Percentiles rank a stretch among this genome's conserved stretches.
Evolutionary conservation across 371 early-diverging fungal genomes (phyloP).

Genomic region (Rhizopus microsporus): DNA sequence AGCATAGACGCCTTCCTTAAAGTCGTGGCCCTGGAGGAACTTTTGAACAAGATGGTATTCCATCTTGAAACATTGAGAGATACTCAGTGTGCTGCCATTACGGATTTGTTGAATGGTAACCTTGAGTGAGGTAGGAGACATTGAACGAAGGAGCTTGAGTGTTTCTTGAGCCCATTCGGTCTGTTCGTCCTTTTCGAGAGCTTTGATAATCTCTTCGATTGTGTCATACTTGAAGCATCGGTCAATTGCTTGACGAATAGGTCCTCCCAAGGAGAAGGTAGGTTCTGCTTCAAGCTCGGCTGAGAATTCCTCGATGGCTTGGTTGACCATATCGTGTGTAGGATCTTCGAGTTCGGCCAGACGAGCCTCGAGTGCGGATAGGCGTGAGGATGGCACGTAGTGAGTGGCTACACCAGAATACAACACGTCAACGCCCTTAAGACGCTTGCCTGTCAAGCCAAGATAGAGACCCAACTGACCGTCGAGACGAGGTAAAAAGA

Average conservation of each 20-base stretch:
- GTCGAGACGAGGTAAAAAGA: conserved; percentile 93
- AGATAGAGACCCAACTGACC: conserved; percentile 92
- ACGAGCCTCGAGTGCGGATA: conserved; percentile 80
- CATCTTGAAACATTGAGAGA: conserved; percentile 84
- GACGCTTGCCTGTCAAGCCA: conserved; percentile 86
- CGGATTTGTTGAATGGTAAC: conserved; percentile 85
- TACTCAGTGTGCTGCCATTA: conserved; percentile 63
- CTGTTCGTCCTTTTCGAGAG: conserved; percentile 69
- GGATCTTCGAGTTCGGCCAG: conserved; percentile 79
- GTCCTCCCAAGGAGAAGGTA: conserved; percentile 58
- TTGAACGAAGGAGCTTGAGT: conserved; percentile 57
- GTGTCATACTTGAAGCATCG: conserved; percentile 83
- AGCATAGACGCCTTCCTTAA: conserved; percentile 86
- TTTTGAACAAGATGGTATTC: conserved; percentile 83
- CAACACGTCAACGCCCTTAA: conserved; percentile 84
- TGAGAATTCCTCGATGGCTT: conserved; percentile 92
- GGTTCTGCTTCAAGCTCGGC: conserved; percentile 41
- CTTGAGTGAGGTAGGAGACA: conserved; percentile 92
- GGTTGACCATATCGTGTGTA: conserved; percentile 83
- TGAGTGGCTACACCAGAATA: conserved; percentile 95
- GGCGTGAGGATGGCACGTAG: conserved; percentile 88
- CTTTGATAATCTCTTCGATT: conserved; percentile 80
- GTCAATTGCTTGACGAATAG: conserved; percentile 76
- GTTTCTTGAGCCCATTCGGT: conserved; percentile 75
- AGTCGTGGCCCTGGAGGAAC: conserved; percentile 81